Conservation (phyloP, 352 stramenopile genomes). For the Phytophthora parvispora region DNA sequence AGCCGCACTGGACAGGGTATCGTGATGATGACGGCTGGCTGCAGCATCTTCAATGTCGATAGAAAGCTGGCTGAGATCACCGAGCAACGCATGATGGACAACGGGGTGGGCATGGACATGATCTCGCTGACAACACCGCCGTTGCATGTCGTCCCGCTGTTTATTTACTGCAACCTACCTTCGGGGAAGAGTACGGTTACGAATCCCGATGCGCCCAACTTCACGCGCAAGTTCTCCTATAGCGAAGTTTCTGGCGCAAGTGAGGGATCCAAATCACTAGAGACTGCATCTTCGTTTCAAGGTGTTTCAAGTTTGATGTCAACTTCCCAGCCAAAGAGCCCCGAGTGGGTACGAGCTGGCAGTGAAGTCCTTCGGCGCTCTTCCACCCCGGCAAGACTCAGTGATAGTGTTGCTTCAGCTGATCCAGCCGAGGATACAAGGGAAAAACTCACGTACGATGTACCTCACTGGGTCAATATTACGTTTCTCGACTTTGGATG, state of each 20-base stretch:
- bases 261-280: slow-evolving; percentile 24
- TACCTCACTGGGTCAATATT: slow-evolving; percentile 97
- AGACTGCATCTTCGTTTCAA: slow-evolving; percentile 24
- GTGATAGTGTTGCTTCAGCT: neutral
- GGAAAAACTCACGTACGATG: slow-evolving; percentile 75
- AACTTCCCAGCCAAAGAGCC: slow-evolving; percentile 30
- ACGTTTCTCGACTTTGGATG: slow-evolving; percentile 90
- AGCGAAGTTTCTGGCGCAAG: slow-evolving; percentile 16
- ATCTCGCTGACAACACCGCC: slow-evolving; percentile 95
- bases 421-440: neutral
- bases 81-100: slow-evolving; percentile 99
- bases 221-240: slow-evolving; percentile 28
- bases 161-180: slow-evolving; percentile 86
- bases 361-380: slow-evolving; percentile 16
- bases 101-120: slow-evolving; percentile 99
- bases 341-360: slow-evolving; percentile 27
- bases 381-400: slow-evolving; percentile 10
- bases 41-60: slow-evolving; percentile 97
- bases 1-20: slow-evolving; percentile 97
- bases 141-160: slow-evolving; percentile 98
- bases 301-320: slow-evolving; percentile 17
- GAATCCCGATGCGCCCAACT: slow-evolving; percentile 11
- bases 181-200: neutral
- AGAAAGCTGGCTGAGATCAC: slow-evolving; percentile 95
- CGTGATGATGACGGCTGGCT: slow-evolving; percentile 96